A percentile compares a stretch with the other conserved stretches of the same genome.
Conservation (phyloP, 768 basidiomycete genomes). For the Pulveroboletus frians region DNA sequence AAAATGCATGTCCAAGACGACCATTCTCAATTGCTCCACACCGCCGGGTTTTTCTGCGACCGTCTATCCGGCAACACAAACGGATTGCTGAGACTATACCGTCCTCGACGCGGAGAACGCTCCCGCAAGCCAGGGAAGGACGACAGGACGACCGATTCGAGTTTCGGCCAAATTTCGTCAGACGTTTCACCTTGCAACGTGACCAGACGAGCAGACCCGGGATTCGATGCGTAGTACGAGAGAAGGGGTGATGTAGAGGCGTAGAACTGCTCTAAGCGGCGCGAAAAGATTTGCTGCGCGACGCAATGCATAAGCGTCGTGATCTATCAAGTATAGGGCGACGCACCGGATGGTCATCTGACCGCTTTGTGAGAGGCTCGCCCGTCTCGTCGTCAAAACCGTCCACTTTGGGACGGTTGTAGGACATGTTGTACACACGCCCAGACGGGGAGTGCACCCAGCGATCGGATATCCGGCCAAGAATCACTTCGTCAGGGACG, state of each 20-base stretch:
- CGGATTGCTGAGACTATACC: slow-evolving; percentile 52
- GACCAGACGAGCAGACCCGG: slow-evolving; percentile 42
- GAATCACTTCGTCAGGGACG: slow-evolving; percentile 82
- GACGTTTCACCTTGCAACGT: slow-evolving; percentile 70
- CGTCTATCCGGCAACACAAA: slow-evolving; percentile 33
- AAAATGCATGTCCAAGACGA: neutral
- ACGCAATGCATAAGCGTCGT: slow-evolving; percentile 2
- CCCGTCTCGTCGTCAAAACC: slow-evolving; percentile 85
- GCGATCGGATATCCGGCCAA: slow-evolving; percentile 82
- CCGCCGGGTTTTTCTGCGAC: slow-evolving; percentile 7
- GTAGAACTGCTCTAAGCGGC: slow-evolving; percentile 73
- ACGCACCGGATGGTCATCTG: slow-evolving; percentile 85
- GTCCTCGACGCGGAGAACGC: slow-evolving; percentile 42
- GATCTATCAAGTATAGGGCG: neutral
- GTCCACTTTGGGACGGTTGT: slow-evolving; percentile 75
- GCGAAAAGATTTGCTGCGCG: slow-evolving; percentile 68
- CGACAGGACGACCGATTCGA: slow-evolving; percentile 56
- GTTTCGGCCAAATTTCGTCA: slow-evolving; percentile 86
- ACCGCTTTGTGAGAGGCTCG: slow-evolving; percentile 79
- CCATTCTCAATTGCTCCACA: slow-evolving; percentile 14
- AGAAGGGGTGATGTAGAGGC: slow-evolving; percentile 77
- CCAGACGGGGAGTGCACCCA: slow-evolving; percentile 88
- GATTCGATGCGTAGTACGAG: slow-evolving; percentile 51
- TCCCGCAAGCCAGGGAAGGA: slow-evolving; percentile 58
- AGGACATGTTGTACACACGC: slow-evolving; percentile 84